Base-by-base conservation (phyloP, 495 filamentous ascomycete genomes). In the Staphylotrichum longicolle region DNA sequence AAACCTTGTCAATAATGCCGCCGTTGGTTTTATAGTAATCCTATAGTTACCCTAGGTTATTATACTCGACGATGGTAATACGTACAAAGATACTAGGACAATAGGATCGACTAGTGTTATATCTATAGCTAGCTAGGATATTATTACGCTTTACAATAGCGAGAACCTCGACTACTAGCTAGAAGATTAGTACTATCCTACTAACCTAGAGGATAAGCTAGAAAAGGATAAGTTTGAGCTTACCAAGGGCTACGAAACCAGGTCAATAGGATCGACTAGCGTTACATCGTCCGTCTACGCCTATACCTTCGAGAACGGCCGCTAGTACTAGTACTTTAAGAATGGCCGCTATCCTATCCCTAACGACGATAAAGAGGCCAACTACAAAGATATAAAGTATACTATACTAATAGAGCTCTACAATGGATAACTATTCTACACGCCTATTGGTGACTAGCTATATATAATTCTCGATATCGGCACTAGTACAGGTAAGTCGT, bases 271-370 rank as follows among this genome's bases (percentile, higher is more conserved):
- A 33, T 75, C 74, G 0, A 74, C 64, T 14, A 80, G 78, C 5
- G 62, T 81, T 20, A 72, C 77, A 3, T 76, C 77, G 9, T 75
- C 70, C 47, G 66, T 81, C 53, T 73, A 68, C 53, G 69, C 76
- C 40, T 75, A 79, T 59, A 65, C 70, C 8, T 75, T 72, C 55
- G 81, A 85, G 67, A 82, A 87, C 60, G 85, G 85, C 11, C 77
- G 84, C 12, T 75, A 83, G 30, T 87, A 86, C 65, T 82, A 85
- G 54, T 71, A 75, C 48, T 85, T 80, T 62, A 77, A 57, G 73
- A 77, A 82, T 61, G 80, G 82, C 6, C 73, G 72, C 50, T 86
- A 87, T 61, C 66, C 76, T 0, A 70, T 86, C 44, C 84, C 84
- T 5, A 84, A 85, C 63, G 83, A 85, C 63, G 81, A 85, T 39